Evolutionary conservation across 1,139 yeast genomes (phyloP).

Genomic region (Nakaseomyces bracarensis): DNA sequence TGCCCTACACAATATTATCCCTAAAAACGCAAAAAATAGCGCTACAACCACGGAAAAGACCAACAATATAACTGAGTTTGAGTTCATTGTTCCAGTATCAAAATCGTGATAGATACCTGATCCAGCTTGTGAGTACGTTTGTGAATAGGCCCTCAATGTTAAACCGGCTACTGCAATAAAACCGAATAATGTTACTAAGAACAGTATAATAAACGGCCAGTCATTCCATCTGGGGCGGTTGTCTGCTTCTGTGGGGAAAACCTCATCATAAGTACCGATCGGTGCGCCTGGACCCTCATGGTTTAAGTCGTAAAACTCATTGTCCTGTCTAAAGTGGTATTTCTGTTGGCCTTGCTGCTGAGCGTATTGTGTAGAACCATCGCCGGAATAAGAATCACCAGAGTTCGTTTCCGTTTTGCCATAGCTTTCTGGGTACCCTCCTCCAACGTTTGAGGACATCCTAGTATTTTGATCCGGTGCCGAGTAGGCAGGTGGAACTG

Average conservation of each 20-base stretch:
- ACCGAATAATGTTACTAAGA: conserved; percentile 54
- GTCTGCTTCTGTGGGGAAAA: conserved; percentile 32
- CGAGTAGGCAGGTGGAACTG: conserved; percentile 15
- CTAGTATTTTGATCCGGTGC: not conserved
- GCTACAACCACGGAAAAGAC: conserved; percentile 58
- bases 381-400: conserved; percentile 2
- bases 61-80: conserved; percentile 65
- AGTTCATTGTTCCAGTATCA: conserved; percentile 54
- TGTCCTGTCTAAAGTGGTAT: conserved; percentile 28
- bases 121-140: conserved; percentile 51
- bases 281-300: conserved; percentile 37
- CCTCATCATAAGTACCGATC: conserved; percentile 55
- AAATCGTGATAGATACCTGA: conserved; percentile 51
- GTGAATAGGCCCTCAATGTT: conserved; percentile 54
- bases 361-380: not conserved
- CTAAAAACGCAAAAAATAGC: conserved; percentile 47
- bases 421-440: conserved; percentile 2
- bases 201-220: conserved; percentile 60
- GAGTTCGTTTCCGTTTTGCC: conserved; percentile 4
- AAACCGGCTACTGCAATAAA: conserved; percentile 66
- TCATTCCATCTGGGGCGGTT: conserved; percentile 65
- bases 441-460: not conserved
- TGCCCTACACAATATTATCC: conserved; percentile 53
- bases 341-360: conserved; percentile 11
- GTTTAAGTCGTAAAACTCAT: conserved; percentile 24